Base-by-base conservation (phyloP, 1,284 basidiomycete genomes). In the Jaminaea rosea region DNA sequence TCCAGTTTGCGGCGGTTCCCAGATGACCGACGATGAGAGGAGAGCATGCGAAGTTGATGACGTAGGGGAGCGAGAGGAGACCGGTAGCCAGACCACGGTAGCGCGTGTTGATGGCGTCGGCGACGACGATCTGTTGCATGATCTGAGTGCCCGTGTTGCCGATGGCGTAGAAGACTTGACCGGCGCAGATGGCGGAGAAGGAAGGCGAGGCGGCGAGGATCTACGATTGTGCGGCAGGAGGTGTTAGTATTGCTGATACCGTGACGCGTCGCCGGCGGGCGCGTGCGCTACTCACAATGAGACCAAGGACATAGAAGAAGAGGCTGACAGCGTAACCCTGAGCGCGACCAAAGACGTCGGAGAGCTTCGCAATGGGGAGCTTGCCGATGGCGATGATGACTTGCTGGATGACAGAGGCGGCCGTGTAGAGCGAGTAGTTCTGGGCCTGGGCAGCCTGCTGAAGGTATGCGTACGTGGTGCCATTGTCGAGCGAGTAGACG, bases 311-410 rank as follows among this genome's bases (percentile, higher is more conserved):
- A 58, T 71, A 73, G 50, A 71, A 63, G 46, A 58, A 27, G 23
- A 71, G 41, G n/a, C 63, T 57, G 47, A 72, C 29, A 4, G 21
- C 17, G 46, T 63, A 67, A 23, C 67, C 70, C 23, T 65, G 51
- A 6, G 65, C 67, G 9, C 71, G 62, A 34, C 71, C 71, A 21
- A 72, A 73, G 27, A 72, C 65, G 45, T 73, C 71, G 21, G 69
- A 56, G 11, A 73, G n/a, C 53, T 72, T 72, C 21, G 63, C 70
- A 51, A 73, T 59, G 36, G 69, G 62, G 51, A 69, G 66, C 54
- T 73, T 73, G 52, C 53, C 58, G 46, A 74, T 65, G 27, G 68
- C 72, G 44, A 70, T 63, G 37, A 73, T 58, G 34, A 73, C 65
- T n/a, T 55, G 52, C 52, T 73, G 69, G 2, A 66, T 55, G 37